A percentile compares a stretch with the other conserved stretches of the same genome.
These are phyloP conservation scores for Arabidopsis thaliana DNA, from an alignment of 345 rosid genomes.

Conservation along the genomic window TAIR10.1 NC_003070.9:22681501-22682000, in stretches of 20 bases:
- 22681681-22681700: conserved; percentile 24
- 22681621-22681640: conserved; percentile 12
- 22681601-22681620: conserved; percentile 38
- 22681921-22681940: conserved; percentile 57
- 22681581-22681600: conserved; percentile 33
- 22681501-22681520: conserved; percentile 13
- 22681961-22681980: background rate
- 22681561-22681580: conserved; percentile 28
- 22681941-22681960: conserved; percentile 53
- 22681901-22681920: conserved; percentile 55
- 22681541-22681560: conserved; percentile 27
- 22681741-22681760: background rate
- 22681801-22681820: conserved; percentile 38
- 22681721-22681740: background rate
- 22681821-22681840: conserved; percentile 21
- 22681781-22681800: background rate
- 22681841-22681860: conserved; percentile 37
- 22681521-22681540: conserved; percentile 19
- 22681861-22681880: conserved; percentile 38
- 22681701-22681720: conserved; percentile 35
- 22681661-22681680: conserved; percentile 21
- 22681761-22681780: background rate
- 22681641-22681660: background rate
- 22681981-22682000: too few species aligned
- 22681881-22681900: conserved; percentile 56